Conservation (phyloP, 331 rosid genomes). For the Pyracantha coccinea region DNA sequence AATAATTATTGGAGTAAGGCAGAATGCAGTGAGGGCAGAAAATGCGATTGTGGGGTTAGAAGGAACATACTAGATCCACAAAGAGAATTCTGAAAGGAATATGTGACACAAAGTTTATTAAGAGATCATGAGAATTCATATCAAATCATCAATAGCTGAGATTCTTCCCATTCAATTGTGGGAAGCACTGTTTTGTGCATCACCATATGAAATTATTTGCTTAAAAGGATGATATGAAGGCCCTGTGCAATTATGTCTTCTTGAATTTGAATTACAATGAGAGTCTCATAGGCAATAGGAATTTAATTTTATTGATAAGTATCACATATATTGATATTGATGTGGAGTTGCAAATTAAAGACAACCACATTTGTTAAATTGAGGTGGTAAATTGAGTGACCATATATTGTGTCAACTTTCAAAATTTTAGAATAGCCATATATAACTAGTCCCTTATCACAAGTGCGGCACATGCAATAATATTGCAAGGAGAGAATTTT, state of each 20-base stretch:
- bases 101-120: not conserved
- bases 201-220: not conserved
- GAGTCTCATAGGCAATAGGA: not conserved
- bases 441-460: no score
- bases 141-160: not conserved
- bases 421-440: not conserved
- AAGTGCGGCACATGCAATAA: not conserved
- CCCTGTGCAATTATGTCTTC: constrained; percentile 3
- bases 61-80: constrained; percentile 6
- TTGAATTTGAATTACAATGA: not conserved
- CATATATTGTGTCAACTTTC: not conserved
- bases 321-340: not conserved
- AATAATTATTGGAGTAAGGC: no score
- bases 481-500: not conserved
- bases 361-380: not conserved
- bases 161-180: constrained; percentile 11
- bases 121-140: not conserved
- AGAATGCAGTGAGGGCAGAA: not conserved
- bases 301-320: not conserved
- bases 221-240: not conserved
- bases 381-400: not conserved
- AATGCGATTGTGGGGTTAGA: not conserved
- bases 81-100: not conserved
- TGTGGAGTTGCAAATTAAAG: constrained; percentile 7
- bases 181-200: constrained; percentile 22